Base-by-base conservation (phyloP, 106 monocot species). In the Acorus gramineus region DNA sequence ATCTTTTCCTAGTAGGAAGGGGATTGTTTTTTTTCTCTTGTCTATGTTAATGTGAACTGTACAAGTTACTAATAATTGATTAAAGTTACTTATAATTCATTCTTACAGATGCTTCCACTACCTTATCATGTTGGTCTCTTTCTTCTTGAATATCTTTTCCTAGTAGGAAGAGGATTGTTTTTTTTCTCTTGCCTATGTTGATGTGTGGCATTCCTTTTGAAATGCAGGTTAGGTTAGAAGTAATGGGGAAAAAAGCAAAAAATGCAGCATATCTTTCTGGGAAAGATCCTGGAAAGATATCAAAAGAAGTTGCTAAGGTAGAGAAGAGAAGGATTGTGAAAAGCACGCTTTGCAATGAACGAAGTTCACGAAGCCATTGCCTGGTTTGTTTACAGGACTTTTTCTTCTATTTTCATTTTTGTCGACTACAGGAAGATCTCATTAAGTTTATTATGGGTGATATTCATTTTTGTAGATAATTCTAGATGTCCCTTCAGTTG, bases 341-440 rank as follows among this genome's bases (percentile, higher is more conserved):
- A 60, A 98, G 85, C 70, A 98, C 96, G 7, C 82, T 88, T 48
- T 98, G 88, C 61, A 98, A 98, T 55, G 91, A 98, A 47, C 79
- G 96, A 77, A 91, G 91, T 60, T 98, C 96, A 5, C 62, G 96
- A 50, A 98, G 96, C 67, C 96, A 98, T 58, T 98, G 96, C 75
- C 48, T 91, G 85, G 96, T 98, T 55, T 43, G 81, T 63, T 28
- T 74, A 48, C 14, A 11, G 45, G 14, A 5, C 53, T 48, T 74
- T 14, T 50, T 46, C 53, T 9, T 67, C 45, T 66, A 4, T 8
- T 51, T 47, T 42, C 57, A 11, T 52, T n/a, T 11, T 48, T 54
- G 13, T 28, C 28, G 1, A 28, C 28, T 0, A 28, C 28, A 28
- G 28, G 28, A 28, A 28, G 28, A 28, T 28, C 28, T 28, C 28